These are phyloP conservation scores for Fusarium sp. DNA, from an alignment of 2,329 filamentous ascomycete genomes.

Conservation along the genomic window DNA sequence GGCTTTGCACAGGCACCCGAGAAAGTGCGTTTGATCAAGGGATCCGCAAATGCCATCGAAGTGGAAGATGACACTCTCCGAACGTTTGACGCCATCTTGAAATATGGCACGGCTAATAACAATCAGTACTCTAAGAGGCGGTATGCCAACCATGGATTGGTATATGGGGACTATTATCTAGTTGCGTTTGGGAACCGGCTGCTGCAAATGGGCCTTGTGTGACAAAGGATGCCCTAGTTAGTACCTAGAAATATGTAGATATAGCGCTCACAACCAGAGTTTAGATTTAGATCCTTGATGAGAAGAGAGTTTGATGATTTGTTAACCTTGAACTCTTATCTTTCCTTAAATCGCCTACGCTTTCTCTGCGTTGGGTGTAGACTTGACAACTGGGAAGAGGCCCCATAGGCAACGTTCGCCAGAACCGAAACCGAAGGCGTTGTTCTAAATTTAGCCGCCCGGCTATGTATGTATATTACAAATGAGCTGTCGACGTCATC, in stretches of 20 bases:
- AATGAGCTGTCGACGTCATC: background rate
- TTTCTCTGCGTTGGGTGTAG: background rate
- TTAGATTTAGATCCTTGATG: background rate
- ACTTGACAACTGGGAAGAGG: background rate
- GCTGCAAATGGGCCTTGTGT: conserved; percentile 50
- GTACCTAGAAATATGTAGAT: background rate
- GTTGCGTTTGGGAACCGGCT: conserved; percentile 60
- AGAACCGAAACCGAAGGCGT: background rate
- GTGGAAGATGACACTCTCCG: background rate
- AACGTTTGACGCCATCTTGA: conserved; percentile 47
- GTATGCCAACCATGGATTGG: conserved; percentile 55
- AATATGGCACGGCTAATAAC: conserved; percentile 50
- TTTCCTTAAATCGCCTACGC: background rate
- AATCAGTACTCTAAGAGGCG: conserved; percentile 45
- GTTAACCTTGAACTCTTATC: background rate
- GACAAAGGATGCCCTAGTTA: background rate
- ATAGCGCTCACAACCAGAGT: background rate
- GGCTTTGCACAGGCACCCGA: conserved; percentile 45
- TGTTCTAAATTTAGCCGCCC: background rate
- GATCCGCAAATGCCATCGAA: background rate
- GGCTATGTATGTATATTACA: background rate
- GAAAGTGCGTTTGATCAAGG: conserved; percentile 26
- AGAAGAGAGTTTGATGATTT: background rate
- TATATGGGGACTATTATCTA: conserved; percentile 63
- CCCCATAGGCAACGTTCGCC: background rate